phyloP scores from a whole-genome alignment of 106 monocot species.

The Triglochin maritima region DNA sequence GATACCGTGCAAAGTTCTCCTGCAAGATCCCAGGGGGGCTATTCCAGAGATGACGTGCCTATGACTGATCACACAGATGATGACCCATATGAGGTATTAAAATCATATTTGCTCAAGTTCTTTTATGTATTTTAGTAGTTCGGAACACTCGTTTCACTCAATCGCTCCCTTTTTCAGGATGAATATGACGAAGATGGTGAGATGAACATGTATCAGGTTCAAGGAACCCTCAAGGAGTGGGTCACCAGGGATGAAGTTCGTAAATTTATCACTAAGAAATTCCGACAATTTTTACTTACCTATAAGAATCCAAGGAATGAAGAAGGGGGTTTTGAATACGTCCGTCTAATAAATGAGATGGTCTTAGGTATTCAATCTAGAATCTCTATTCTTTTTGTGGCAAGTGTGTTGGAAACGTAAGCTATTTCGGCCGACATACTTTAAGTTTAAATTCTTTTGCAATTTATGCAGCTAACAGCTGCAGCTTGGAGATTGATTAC shows the following conservation, averaged over 20 bases:
- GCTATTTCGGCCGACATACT: not conserved
- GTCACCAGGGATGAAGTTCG: constrained; percentile 98
- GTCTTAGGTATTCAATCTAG: constrained; percentile 53
- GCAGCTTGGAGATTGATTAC: constrained; percentile 97
- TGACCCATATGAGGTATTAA: constrained; percentile 74
- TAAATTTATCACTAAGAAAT: constrained; percentile 84
- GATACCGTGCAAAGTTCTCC: constrained; percentile 77
- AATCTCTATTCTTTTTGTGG: not conserved
- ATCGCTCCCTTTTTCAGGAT: constrained; percentile 34
- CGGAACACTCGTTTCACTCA: too few relatives aligned
- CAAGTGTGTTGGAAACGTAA: too few relatives aligned
- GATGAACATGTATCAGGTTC: constrained; percentile 84
- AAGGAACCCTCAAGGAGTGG: constrained; percentile 96
- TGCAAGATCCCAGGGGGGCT: constrained; percentile 63
- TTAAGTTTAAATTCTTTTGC: not conserved
- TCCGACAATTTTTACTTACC: constrained; percentile 85
- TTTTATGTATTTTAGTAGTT: too few relatives aligned
- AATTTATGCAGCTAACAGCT: constrained; percentile 69
- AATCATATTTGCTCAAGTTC: not conserved
- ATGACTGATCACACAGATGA: constrained; percentile 93
- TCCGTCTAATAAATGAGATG: constrained; percentile 86
- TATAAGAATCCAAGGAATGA: constrained; percentile 84
- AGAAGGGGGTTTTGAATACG: constrained; percentile 77
- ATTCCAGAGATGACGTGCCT: constrained; percentile 77
- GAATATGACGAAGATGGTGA: constrained; percentile 85